Conservation (phyloP, 148 eudicot genomes). For the Camellia japonica region DNA sequence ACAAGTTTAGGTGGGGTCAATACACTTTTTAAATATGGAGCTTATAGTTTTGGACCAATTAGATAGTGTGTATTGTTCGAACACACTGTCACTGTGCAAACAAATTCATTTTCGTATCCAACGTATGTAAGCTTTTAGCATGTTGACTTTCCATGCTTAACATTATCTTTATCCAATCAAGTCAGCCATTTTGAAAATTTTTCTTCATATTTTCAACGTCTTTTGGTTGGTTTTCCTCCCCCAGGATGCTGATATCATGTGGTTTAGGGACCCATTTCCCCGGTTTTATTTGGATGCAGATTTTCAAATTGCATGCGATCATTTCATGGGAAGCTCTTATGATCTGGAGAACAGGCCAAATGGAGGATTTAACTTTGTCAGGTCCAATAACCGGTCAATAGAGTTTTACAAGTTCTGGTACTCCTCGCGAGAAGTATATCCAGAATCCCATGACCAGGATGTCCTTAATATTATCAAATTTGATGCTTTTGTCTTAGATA, state of each 20-base stretch:
- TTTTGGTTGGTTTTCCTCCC: slow-evolving; percentile 13
- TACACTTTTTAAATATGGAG: too few species aligned
- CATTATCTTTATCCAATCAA: background rate
- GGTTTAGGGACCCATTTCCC: slow-evolving; percentile 65
- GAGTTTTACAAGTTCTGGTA: slow-evolving; percentile 42
- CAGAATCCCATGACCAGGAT: slow-evolving; percentile 18
- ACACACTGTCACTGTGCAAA: too few species aligned
- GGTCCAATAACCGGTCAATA: slow-evolving; percentile 45
- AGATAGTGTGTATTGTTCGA: too few species aligned
- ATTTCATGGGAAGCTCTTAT: slow-evolving; percentile 37
- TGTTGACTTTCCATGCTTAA: background rate
- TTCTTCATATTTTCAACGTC: background rate
- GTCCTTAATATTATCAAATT: slow-evolving; percentile 18
- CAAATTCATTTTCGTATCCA: background rate
- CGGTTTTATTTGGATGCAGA: slow-evolving; percentile 49
- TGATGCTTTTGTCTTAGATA: slow-evolving; percentile 32
- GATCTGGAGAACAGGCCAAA: slow-evolving; percentile 49
- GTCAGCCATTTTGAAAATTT: background rate
- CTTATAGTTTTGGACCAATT: too few species aligned
- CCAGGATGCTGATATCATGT: slow-evolving; percentile 70
- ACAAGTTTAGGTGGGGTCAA: too few species aligned
- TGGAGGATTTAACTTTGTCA: slow-evolving; percentile 59
- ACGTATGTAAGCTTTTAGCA: background rate
- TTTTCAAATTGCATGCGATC: slow-evolving; percentile 66
- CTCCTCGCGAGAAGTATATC: slow-evolving; percentile 14